These are phyloP conservation scores for Gossypium laxum DNA, from an alignment of 441 rosid genomes.

Conservation along the genomic window DNA sequence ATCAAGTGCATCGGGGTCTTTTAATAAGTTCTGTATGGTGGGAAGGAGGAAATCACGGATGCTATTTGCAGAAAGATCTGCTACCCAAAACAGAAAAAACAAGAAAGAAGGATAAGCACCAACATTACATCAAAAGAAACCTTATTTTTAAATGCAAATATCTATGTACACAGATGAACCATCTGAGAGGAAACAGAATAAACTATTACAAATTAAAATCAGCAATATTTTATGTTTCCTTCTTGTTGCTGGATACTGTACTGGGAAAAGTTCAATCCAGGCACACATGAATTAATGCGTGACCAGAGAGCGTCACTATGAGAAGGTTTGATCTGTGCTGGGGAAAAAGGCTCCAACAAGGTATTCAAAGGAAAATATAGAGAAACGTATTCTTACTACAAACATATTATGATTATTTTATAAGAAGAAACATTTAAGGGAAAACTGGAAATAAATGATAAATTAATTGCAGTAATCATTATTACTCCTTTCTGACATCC, in stretches of 20 bases:
- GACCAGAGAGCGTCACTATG: no score
- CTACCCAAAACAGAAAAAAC: constrained; percentile 1
- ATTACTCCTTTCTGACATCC: no score
- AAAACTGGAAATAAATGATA: no score
- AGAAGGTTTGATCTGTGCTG: not conserved
- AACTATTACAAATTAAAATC: not conserved
- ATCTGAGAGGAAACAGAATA: not conserved
- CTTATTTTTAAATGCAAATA: no score
- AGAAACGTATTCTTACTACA: no score
- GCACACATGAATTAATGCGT: not conserved
- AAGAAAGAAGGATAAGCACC: not conserved
- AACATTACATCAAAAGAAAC: not conserved
- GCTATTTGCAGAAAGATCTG: constrained; percentile 68
- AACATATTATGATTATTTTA: no score
- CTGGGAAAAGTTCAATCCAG: not conserved
- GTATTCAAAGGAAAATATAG: not conserved
- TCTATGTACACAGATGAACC: not conserved
- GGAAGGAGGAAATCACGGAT: constrained; percentile 71
- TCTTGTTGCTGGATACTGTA: not conserved
- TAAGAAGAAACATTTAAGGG: no score
- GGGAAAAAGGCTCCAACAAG: not conserved
- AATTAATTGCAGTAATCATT: no score
- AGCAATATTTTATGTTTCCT: not conserved
- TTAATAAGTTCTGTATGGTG: constrained; percentile 68
- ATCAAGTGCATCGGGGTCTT: constrained; percentile 79